These are phyloP conservation scores for Rhodotorula sp. DNA, from an alignment of 1,284 basidiomycete genomes.

Conservation along the genomic window DNA sequence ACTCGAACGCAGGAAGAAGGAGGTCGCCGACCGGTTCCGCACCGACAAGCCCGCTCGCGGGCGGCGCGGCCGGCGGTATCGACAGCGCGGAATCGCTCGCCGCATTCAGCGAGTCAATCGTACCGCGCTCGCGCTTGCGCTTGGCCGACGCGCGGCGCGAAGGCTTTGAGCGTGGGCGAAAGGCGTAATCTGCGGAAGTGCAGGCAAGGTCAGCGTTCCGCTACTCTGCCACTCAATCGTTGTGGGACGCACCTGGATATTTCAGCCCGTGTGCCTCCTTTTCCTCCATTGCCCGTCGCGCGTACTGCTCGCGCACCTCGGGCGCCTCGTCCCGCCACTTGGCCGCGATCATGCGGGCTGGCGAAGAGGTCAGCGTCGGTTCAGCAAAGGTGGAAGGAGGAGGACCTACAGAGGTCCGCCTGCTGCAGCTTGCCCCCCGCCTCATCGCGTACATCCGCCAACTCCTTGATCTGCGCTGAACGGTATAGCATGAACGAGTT, in stretches of 20 bases:
- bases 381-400: too few species aligned
- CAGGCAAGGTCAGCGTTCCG: not conserved
- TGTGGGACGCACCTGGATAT: not conserved
- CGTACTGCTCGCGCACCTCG: constrained; percentile 1
- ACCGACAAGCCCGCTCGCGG: not conserved
- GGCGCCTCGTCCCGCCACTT: constrained; percentile 9
- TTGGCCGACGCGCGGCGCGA: not conserved
- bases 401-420: constrained; percentile 3
- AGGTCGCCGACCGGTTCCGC: not conserved
- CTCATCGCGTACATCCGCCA: not conserved
- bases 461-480: constrained; percentile 1
- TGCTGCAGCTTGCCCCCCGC: not conserved
- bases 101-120: not conserved
- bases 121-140: not conserved
- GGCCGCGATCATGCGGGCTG: constrained; percentile 12
- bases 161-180: not conserved
- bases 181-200: not conserved
- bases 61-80: too few species aligned
- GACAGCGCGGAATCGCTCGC: not conserved
- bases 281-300: not conserved
- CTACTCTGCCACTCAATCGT: fast-evolving
- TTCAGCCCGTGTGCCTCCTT: not conserved
- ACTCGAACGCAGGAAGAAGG: not conserved
- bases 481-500: constrained; percentile 25
- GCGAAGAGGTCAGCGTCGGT: not conserved